Evolutionary conservation across 768 basidiomycete species (phyloP).

Genomic region (Boletellus sp.): DNA sequence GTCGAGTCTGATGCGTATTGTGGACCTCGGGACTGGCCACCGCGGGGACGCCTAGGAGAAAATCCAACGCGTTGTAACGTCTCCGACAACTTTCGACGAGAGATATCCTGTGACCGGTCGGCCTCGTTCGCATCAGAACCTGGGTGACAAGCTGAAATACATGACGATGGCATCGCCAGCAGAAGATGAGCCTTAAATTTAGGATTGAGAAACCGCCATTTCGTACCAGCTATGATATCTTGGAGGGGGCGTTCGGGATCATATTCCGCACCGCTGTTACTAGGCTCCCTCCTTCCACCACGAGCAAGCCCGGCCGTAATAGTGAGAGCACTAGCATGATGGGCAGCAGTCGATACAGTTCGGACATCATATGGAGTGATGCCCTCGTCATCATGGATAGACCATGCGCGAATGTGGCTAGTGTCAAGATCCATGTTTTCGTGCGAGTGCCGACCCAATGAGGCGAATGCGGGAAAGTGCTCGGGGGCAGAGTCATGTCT

Average conservation of each 20-base stretch:
- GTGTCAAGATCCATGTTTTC: slow-evolving; percentile 57
- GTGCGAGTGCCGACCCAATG: slow-evolving; percentile 55
- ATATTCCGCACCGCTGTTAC: slow-evolving; percentile 76
- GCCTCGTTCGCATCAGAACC: slow-evolving; percentile 51
- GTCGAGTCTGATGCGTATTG: slow-evolving; percentile 15
- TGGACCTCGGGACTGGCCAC: slow-evolving; percentile 31
- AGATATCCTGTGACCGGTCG: slow-evolving; percentile 38
- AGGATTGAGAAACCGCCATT: not conserved
- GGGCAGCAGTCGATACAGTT: slow-evolving; percentile 78
- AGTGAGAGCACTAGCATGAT: slow-evolving; percentile 87
- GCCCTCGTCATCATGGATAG: slow-evolving; percentile 64
- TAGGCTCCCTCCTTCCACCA: slow-evolving; percentile 45
- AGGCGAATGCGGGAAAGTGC: slow-evolving; percentile 54
- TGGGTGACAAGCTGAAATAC: slow-evolving; percentile 38
- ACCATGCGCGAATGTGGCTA: slow-evolving; percentile 52
- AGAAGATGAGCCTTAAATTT: not conserved
- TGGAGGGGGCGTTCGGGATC: slow-evolving; percentile 80
- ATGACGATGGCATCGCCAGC: slow-evolving; percentile 24
- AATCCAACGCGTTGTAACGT: slow-evolving; percentile 65
- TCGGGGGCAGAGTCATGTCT: slow-evolving; percentile 62
- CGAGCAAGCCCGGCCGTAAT: slow-evolving; percentile 75
- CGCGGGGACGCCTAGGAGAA: slow-evolving; percentile 73
- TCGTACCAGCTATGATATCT: slow-evolving; percentile 62
- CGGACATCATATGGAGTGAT: slow-evolving; percentile 63
- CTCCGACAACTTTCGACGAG: slow-evolving; percentile 66